These are phyloP conservation scores for Fusarium annulatum DNA, from an alignment of 2,329 filamentous ascomycete genomes.

Conservation along the genomic window DNA sequence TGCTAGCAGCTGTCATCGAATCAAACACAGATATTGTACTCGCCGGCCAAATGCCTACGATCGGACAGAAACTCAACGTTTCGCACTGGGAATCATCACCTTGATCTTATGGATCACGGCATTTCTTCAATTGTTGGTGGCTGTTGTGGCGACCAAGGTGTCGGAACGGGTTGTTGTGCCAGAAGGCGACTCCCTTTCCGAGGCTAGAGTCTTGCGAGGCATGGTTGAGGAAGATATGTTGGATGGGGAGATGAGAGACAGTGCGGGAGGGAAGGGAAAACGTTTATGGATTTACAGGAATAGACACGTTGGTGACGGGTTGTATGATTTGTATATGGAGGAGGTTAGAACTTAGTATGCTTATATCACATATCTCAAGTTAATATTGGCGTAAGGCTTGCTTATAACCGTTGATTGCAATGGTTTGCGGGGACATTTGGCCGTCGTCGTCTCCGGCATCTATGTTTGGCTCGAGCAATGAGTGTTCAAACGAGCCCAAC, in stretches of 20 bases:
- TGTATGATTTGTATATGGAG: neutral
- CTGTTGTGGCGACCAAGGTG: neutral
- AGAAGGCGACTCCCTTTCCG: neutral
- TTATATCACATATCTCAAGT: fast-evolving
- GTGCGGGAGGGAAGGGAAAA: neutral
- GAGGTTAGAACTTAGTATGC: neutral
- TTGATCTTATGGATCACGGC: neutral
- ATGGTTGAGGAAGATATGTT: neutral
- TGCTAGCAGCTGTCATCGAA: neutral
- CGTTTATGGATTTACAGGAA: neutral
- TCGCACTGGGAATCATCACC: neutral
- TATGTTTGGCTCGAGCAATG: fast-evolving
- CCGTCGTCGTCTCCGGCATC: neutral
- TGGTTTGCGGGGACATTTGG: fast-evolving
- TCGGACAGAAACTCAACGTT: neutral
- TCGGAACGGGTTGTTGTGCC: neutral
- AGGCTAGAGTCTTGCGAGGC: neutral
- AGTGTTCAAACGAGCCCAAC: fast-evolving
- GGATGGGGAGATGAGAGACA: neutral
- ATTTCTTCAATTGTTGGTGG: neutral
- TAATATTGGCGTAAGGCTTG: fast-evolving
- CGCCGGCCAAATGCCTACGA: neutral
- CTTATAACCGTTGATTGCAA: neutral
- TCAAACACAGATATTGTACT: neutral
- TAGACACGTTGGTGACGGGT: neutral